Conservation (phyloP, 2,329 filamentous ascomycete genomes). For the Microsporum ferrugineum region DNA sequence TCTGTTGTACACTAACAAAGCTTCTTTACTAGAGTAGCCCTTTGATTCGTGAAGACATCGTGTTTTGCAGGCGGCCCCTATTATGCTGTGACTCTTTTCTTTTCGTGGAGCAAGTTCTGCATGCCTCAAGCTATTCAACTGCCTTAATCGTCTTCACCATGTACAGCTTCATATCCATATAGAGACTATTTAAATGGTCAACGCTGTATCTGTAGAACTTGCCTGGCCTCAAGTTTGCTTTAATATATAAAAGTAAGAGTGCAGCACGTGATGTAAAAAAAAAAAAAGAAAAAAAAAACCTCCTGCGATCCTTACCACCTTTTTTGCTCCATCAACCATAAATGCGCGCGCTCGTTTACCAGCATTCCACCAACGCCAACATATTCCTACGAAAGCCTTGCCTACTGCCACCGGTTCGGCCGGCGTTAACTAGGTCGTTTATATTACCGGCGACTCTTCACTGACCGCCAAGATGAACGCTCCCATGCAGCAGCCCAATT, state of each 20-base stretch:
- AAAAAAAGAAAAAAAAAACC: background rate
- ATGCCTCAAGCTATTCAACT: background rate
- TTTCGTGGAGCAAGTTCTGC: background rate
- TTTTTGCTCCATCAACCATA: background rate
- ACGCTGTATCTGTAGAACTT: background rate
- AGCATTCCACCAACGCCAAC: conserved; percentile 1
- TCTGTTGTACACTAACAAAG: conserved; percentile 94
- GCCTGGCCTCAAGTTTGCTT: background rate
- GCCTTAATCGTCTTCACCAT: background rate
- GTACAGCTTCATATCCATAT: background rate
- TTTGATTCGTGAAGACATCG: conserved; percentile 2
- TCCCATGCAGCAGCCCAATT: conserved; percentile 34
- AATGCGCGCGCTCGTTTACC: conserved; percentile 2
- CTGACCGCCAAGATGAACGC: conserved; percentile 21
- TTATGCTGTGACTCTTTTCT: background rate
- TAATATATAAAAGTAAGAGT: background rate
- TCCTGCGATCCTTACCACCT: background rate
- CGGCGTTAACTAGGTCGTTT: background rate
- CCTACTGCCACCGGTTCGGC: background rate
- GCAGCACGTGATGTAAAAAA: background rate
- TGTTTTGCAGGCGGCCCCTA: background rate
- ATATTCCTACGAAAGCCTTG: background rate
- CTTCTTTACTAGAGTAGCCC: conserved; percentile 74
- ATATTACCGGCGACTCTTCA: background rate
- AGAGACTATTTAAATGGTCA: background rate